Base-by-base conservation (phyloP, 1,284 basidiomycete genomes). In the Erythrobasidium hasegawianum region DNA sequence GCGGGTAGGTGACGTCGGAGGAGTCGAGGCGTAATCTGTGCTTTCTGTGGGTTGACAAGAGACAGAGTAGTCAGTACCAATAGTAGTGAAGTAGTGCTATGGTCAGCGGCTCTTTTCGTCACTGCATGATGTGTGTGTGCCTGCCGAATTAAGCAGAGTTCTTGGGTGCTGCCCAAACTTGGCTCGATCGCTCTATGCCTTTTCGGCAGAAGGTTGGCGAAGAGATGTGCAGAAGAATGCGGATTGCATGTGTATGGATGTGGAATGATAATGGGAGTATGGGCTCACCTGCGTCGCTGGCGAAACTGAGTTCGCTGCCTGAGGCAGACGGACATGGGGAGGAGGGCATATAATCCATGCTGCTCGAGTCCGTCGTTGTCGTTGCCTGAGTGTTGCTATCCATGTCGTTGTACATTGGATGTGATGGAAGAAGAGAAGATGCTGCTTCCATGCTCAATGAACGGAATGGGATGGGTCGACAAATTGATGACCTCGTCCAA, bases 301-400 rank as follows among this genome's bases (percentile, higher is more conserved):
- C 45, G 40, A 57, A 65, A 20, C 53, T 57, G 24, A 65, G 62
- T 38, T 65, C 62, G 38, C 62, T 65, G 45, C 62, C 62, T 39
- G 62, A 57, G 18, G 47, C 41, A 14, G 62, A 65, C 1, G 45
- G 26, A 10, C 43, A 65, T 1, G 56, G 62, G 33, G 62, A 58
- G 18, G 62, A 24, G 3, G 62, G 56, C 22, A 43, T 4, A 18
- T 26, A 33, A n/a, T 16, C 26, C 16, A 26, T 11, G 29, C 49
- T 58, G 54, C 22, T 64, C n/a, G 43, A 5, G 16, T n/a, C 43
- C 43, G 16, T 47, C 43, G 43, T 47, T 47, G 43, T 47, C 8
- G 43, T 41, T n/a, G 40, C 11, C n/a, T 41, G 40, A 41, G 40
- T 16, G 43, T 47, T 47, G 43, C 22, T 7, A 14, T 47, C 43